Percentiles rank a stretch among this genome's conserved stretches.
phyloP scores from a whole-genome alignment of 805 yeast species.

The Metschnikowia anglica region DNA sequence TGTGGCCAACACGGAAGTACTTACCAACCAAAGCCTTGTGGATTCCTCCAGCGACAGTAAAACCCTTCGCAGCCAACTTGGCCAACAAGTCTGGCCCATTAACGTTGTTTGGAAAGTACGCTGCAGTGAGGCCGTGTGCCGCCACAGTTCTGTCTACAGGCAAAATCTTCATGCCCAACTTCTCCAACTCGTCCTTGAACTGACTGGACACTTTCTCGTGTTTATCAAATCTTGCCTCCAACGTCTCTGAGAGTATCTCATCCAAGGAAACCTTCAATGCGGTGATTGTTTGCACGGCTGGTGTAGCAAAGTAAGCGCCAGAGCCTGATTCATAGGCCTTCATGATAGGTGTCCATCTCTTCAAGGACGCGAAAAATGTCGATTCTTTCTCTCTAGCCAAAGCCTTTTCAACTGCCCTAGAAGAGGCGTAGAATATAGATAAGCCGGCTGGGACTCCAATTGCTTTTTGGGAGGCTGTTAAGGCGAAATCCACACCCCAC shows the following conservation, averaged over 20 bases:
- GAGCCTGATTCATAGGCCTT: conserved; percentile 77
- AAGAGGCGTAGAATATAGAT: conserved; percentile 71
- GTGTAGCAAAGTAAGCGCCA: conserved; percentile 91
- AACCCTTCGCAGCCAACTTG: conserved; percentile 59
- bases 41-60: conserved; percentile 86
- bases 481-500: conserved; percentile 87
- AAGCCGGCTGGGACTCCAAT: conserved; percentile 93
- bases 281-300: conserved; percentile 84
- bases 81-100: conserved; percentile 66
- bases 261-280: conserved; percentile 75
- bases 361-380: conserved; percentile 67
- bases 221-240: conserved; percentile 60
- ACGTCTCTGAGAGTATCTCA: conserved; percentile 57
- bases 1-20: conserved; percentile 93
- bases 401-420: conserved; percentile 68
- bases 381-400: conserved; percentile 47
- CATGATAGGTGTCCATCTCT: conserved; percentile 89
- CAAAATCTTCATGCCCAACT: conserved; percentile 67
- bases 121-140: conserved; percentile 88
- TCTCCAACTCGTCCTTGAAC: conserved; percentile 59
- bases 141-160: conserved; percentile 57
- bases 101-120: conserved; percentile 75
- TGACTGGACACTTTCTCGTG: conserved; percentile 62
- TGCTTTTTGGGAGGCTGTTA: conserved; percentile 95
- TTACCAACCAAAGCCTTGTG: conserved; percentile 75